Base-by-base conservation (phyloP, 2,329 filamentous ascomycete species). In the Ophiocordyceps camponoti-floridani region DNA sequence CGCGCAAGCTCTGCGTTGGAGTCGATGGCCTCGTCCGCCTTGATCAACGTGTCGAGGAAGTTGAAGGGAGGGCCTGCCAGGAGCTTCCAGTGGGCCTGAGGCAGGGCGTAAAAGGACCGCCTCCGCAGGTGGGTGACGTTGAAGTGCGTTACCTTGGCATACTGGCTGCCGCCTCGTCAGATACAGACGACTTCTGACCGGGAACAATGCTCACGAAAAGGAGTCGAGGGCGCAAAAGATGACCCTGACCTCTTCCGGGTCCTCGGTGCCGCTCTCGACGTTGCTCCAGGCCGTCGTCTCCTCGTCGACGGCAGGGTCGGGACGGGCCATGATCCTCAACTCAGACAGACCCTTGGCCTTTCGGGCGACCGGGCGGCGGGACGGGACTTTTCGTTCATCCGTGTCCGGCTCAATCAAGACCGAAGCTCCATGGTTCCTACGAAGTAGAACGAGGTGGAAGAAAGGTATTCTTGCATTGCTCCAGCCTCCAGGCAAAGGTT, bases 101-200 rank as follows among this genome's bases (percentile, higher is more conserved):
- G 86, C 6, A 98, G 71, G 9, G 87, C 84, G 60, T 96, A 98
- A 63, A 98, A 95, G 13, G 86, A 82, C 61, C 91, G 87, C 27
- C 93, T 79, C 19, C 91, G 81, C 16, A 88, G 73, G 61, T 96
- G 89, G 4, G 89, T 96, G 50, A 84, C 81, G 61, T 94, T 93
- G 65, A 83, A 83, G 60, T 96, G 89, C 5, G 88, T 83, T 23
- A 79, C 75, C 54, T 80, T 82, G 50, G 84, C 80, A 60, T 95
- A 95, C 62, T 88, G 84, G 45, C 86, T 93, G 27, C 11, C 10
- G 38, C 18, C 27, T 23, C 13, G 27, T 44, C 28, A 41, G 44
- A 16, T 23, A 11, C 5, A 28, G n/a, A n/a, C 14, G 19, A 14
- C 16, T 40, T 40, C 37, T 7, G 11, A 19, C 19, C 7, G 14